Base-by-base conservation (phyloP, 495 filamentous ascomycete genomes). In the Penicillium bovifimosum region DNA sequence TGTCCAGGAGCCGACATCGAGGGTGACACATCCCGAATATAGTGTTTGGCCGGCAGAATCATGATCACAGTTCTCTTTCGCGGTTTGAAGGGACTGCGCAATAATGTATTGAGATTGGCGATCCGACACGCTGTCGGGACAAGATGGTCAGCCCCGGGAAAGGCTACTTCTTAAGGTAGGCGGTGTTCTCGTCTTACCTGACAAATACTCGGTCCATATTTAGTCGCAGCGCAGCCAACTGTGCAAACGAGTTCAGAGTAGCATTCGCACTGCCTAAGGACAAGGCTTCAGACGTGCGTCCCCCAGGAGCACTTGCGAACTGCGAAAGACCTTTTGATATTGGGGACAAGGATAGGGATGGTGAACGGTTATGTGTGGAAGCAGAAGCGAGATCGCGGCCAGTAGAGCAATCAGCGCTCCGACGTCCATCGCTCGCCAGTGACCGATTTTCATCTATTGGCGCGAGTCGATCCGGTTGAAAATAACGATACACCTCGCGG, bases 31-130 rank as follows among this genome's bases (percentile, higher is more conserved):
- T 0, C 76, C 77, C 20, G 68, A 55, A 68, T 74, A 79, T 14
- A 79, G 42, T 0, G 65, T 70, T 57, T 77, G 72, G 9, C 63
- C 67, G 9, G 61, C 55, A 2, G 56, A 61, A 16, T 74, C 68
- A 52, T 65, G 70, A 24, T 64, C 58, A 43, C 69, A 61, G 5
- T 52, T 51, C 0, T 73, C 58, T 33, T 68, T 54, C 10, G 73
- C 52, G 3, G 68, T 73, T 49, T 74, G 75, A 3, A 76, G 75
- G 20, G 73, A 66, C 55, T 84, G 79, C 3, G 80, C 80, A 28
- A 83, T 63, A 33, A 82, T 78, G 41, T 78, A 82, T 59, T 83
- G 79, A 16, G 75, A 69, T 3, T 78, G 70, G 17, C 75, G 71
- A 53, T 83, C 83, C 43, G 85, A 79, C 16, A 89, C 73, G 32